Evolutionary conservation across 441 rosid species (phyloP).

Genomic region (Manihot esculenta): DNA sequence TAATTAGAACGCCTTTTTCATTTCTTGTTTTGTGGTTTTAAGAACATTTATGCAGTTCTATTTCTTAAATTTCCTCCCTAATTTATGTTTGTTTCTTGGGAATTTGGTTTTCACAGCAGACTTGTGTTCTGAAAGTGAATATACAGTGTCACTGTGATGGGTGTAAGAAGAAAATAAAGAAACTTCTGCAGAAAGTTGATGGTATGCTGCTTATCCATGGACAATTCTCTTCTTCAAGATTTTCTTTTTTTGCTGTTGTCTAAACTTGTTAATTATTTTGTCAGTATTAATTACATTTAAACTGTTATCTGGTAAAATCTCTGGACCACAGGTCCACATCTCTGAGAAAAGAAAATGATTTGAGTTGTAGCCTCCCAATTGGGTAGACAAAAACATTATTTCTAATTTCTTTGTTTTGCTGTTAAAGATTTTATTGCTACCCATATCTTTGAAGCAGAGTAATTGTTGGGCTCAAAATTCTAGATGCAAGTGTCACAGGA

Average conservation of each 20-base stretch:
- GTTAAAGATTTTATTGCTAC: too few species aligned
- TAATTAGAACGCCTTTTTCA: slow-evolving; percentile 5
- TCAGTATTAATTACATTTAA: neutral
- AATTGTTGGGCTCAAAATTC: neutral
- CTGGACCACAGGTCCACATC: neutral
- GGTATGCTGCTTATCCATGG: slow-evolving; percentile 39
- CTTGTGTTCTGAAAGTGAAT: slow-evolving; percentile 83
- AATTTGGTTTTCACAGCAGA: slow-evolving; percentile 42
- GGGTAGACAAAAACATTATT: neutral
- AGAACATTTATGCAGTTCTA: slow-evolving; percentile 6
- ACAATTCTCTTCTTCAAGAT: neutral
- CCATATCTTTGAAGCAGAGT: too few species aligned
- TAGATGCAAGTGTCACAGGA: neutral
- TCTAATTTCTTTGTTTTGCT: neutral
- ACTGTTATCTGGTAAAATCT: neutral
- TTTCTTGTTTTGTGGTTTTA: neutral
- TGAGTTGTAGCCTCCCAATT: neutral
- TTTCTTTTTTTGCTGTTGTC: neutral
- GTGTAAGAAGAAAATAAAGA: slow-evolving; percentile 76
- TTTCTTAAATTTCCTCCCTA: neutral
- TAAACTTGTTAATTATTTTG: neutral
- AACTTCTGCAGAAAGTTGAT: slow-evolving; percentile 68
- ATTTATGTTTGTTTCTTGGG: slow-evolving; percentile 8
- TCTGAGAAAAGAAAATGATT: neutral
- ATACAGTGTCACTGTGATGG: slow-evolving; percentile 86